Conservation (phyloP, 257 asterid genomes). For the Solanum ossicruentum region DNA sequence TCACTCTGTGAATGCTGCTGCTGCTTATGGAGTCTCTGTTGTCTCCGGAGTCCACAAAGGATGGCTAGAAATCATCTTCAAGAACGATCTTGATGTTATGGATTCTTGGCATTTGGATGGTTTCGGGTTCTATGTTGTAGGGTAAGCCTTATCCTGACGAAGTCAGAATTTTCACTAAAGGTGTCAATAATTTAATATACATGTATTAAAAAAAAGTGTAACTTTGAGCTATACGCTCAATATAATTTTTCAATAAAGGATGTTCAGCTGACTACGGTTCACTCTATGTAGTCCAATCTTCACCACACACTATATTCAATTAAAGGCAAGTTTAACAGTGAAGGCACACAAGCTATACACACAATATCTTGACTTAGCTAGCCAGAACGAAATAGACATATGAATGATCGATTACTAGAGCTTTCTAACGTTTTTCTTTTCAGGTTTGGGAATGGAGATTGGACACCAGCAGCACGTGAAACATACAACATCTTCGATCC, state of each 20-base stretch:
- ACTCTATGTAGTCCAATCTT: background rate
- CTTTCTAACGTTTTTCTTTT: background rate
- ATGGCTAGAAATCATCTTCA: constrained; percentile 47
- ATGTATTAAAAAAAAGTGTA: background rate
- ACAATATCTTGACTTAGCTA: background rate
- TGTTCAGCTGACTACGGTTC: background rate
- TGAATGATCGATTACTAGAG: background rate
- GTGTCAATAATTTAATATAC: background rate
- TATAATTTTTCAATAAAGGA: background rate
- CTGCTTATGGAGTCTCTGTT: constrained; percentile 28
- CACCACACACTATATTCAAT: background rate
- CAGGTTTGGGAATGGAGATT: constrained; percentile 38
- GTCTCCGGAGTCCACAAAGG: constrained; percentile 53
- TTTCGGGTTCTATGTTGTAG: constrained; percentile 42
- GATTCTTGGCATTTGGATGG: constrained; percentile 84
- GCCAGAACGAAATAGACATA: background rate
- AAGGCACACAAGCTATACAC: background rate
- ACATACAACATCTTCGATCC: constrained; percentile 29
- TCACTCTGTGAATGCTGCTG: constrained; percentile 3
- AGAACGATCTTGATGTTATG: constrained; percentile 10
- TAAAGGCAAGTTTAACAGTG: background rate
- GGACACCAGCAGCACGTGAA: constrained; percentile 21
- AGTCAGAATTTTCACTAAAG: background rate
- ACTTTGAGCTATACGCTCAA: background rate
- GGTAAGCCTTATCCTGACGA: constrained; percentile 19